A percentile compares a stretch with the other conserved stretches of the same genome.
These are phyloP conservation scores for Isoetes taiwanensis DNA, from an alignment of 75 land plant species.

Conservation along the genomic window DNA sequence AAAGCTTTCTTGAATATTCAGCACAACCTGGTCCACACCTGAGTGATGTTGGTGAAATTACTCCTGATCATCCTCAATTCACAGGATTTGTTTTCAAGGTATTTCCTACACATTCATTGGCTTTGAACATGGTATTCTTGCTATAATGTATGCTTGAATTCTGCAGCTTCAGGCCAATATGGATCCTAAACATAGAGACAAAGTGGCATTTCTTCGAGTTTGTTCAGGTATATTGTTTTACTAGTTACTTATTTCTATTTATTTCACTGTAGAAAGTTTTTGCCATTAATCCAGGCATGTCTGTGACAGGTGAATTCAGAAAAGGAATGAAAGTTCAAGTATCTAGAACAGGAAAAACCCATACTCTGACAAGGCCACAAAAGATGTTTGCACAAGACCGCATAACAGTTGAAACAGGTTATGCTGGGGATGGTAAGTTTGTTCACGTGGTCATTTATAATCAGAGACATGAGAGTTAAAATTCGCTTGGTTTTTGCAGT, in stretches of 20 bases:
- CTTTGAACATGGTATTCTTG: neutral
- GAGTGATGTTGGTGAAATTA: conserved; percentile 30
- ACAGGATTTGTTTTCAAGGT: conserved; percentile 46
- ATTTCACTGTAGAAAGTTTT: neutral
- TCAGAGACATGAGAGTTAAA: neutral
- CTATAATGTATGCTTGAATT: too few relatives aligned
- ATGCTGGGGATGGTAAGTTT: conserved; percentile 37
- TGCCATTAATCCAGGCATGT: neutral
- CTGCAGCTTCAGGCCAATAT: conserved; percentile 43
- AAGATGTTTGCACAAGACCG: conserved; percentile 45
- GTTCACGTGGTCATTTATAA: neutral
- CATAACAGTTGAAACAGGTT: conserved; percentile 31
- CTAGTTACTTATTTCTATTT: neutral
- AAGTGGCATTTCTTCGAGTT: conserved; percentile 43
- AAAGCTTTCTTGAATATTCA: conserved; percentile 32
- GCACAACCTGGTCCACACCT: conserved; percentile 24
- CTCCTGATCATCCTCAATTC: conserved; percentile 35
- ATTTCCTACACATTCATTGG: too few relatives aligned
- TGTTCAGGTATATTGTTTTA: conserved; percentile 34
- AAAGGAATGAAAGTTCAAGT: conserved; percentile 47
- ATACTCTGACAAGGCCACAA: conserved; percentile 38
- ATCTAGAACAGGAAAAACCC: conserved; percentile 34
- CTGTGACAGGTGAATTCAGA: conserved; percentile 26
- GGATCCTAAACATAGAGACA: conserved; percentile 47
- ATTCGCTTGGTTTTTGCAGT: conserved; percentile 17